Percentiles rank a stretch among this genome's conserved stretches.
Evolutionary conservation across 164 flowering plant genomes (phyloP).

Genomic region (Vitis labrusca): DNA sequence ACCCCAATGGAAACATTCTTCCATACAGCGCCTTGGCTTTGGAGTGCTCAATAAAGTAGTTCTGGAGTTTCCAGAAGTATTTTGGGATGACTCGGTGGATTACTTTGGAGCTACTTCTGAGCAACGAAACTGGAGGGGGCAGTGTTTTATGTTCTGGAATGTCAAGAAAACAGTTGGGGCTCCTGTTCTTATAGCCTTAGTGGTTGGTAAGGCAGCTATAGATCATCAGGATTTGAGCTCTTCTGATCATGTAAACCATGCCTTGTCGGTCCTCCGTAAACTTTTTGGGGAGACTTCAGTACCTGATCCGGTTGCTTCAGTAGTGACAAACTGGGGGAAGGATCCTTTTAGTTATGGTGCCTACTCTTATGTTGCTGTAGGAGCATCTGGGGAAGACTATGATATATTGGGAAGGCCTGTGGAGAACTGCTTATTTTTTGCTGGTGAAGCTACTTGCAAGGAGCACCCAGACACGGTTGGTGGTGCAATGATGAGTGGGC

Average conservation of each 20-base stretch:
- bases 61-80: constrained; percentile 81
- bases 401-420: constrained; percentile 90
- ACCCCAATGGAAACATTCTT: constrained; percentile 81
- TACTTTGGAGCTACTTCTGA: constrained; percentile 99
- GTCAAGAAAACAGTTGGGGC: constrained; percentile 92
- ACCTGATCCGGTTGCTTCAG: constrained; percentile 90
- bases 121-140: constrained; percentile 74
- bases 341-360: constrained; percentile 98
- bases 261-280: constrained; percentile 77
- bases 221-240: constrained; percentile 67
- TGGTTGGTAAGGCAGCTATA: constrained; percentile 94
- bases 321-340: constrained; percentile 96
- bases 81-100: constrained; percentile 97
- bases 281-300: constrained; percentile 84
- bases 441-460: constrained; percentile 99
- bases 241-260: constrained; percentile 80
- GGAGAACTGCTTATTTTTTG: constrained; percentile 91
- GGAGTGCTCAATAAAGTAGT: constrained; percentile 96
- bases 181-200: constrained; percentile 93
- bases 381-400: constrained; percentile 98
- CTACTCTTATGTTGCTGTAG: constrained; percentile 96
- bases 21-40: constrained; percentile 89
- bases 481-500: constrained; percentile 99
- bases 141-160: constrained; percentile 99
- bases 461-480: constrained; percentile 99